A percentile compares a stretch with the other conserved stretches of the same genome.
Evolutionary conservation across 2,329 filamentous ascomycete genomes (phyloP).

Genomic region (Aspergillus sp.): DNA sequence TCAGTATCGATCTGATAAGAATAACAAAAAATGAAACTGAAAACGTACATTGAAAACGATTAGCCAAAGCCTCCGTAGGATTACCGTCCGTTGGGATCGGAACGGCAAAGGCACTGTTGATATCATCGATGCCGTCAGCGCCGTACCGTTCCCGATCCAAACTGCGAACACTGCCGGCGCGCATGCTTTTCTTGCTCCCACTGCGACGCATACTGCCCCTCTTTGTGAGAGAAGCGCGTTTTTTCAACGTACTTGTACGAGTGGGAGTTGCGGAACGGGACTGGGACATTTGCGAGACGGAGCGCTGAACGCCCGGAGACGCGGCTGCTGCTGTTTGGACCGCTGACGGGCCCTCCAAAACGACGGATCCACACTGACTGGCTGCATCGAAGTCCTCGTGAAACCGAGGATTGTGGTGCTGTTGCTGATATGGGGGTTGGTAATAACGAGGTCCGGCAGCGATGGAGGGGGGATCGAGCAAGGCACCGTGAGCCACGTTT

Average conservation of each 20-base stretch:
- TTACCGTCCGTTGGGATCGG: constrained; percentile 82
- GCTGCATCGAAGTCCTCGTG: constrained; percentile 33
- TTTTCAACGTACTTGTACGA: constrained; percentile 72
- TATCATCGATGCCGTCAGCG: constrained; percentile 49
- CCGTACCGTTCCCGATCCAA: constrained; percentile 53
- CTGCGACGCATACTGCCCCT: constrained; percentile 69
- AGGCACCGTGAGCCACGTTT: constrained; percentile 28
- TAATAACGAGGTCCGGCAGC: background rate
- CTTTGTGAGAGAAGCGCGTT: constrained; percentile 72
- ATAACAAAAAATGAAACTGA: background rate
- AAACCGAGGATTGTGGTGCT: constrained; percentile 31
- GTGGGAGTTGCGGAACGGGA: constrained; percentile 35
- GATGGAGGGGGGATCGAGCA: constrained; percentile 22
- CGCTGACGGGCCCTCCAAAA: constrained; percentile 21
- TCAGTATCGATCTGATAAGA: constrained; percentile 9
- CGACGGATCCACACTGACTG: constrained; percentile 30
- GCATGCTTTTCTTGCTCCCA: constrained; percentile 71
- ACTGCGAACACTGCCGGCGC: constrained; percentile 79
- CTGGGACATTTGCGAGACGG: constrained; percentile 37
- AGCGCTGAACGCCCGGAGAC: constrained; percentile 26
- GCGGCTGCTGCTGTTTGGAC: background rate
- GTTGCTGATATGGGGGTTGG: background rate
- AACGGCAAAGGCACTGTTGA: constrained; percentile 79
- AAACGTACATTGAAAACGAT: constrained; percentile 76
- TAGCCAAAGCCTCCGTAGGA: constrained; percentile 80